These are phyloP conservation scores for Rhodomyrtus tomentosa DNA, from an alignment of 345 rosid genomes.

Conservation along the genomic window DNA sequence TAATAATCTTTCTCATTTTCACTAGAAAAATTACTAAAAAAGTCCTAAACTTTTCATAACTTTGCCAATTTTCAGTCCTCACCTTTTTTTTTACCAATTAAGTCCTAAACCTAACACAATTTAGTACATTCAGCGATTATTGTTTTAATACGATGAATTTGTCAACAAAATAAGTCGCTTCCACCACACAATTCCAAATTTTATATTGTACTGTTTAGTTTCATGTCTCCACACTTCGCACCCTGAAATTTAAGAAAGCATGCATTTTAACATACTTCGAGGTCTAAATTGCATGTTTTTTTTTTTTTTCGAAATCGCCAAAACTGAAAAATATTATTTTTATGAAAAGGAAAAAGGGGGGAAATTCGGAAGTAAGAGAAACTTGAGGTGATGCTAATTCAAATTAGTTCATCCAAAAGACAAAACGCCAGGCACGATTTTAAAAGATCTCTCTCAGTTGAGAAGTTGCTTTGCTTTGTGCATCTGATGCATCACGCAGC, in stretches of 20 bases:
- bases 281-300: not conserved
- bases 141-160: not conserved
- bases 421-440: not conserved
- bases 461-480: not conserved
- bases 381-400: not conserved
- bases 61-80: no score
- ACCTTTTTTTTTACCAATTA: no score
- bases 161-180: not conserved
- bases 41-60: no score
- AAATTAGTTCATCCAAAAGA: not conserved
- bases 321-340: not conserved
- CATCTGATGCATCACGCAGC: accelerated
- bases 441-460: not conserved
- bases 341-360: not conserved
- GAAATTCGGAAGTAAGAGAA: not conserved
- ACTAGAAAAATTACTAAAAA: no score
- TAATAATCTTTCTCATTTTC: not conserved
- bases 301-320: not conserved
- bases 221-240: not conserved
- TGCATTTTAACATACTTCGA: not conserved
- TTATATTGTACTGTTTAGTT: not conserved
- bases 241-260: not conserved
- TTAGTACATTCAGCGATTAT: no score
- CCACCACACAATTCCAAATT: not conserved
- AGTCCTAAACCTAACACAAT: no score